Conservation (phyloP, 2,329 filamentous ascomycete genomes). For the Xylariaceae sp. region DNA sequence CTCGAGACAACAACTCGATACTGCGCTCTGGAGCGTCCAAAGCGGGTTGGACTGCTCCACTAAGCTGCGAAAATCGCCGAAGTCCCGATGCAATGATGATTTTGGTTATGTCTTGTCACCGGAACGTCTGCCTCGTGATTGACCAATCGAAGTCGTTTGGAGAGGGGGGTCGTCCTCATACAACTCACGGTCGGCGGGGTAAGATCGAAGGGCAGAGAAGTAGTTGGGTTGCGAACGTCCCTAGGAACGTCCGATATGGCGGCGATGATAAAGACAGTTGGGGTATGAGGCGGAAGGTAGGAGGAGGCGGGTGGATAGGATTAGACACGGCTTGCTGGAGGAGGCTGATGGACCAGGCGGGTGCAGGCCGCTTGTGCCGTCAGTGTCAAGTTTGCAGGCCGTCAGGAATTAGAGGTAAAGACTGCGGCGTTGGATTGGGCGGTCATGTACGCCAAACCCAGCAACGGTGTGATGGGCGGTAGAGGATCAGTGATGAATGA, state of each 20-base stretch:
- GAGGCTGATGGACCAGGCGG: slow-evolving; percentile 27
- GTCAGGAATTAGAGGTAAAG: slow-evolving; percentile 1
- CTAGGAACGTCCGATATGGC: not conserved
- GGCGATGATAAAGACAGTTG: slow-evolving; percentile 2
- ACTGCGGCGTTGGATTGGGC: not conserved
- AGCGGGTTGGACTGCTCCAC: slow-evolving; percentile 28
- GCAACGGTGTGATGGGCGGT: slow-evolving; percentile 1
- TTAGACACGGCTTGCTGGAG: slow-evolving; percentile 22
- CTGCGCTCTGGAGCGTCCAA: slow-evolving; percentile 29
- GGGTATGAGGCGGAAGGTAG: slow-evolving; percentile 10
- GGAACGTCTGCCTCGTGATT: slow-evolving; percentile 27
- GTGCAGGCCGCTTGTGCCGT: slow-evolving; percentile 32
- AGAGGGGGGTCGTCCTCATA: slow-evolving; percentile 9
- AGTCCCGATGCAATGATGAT: slow-evolving; percentile 10
- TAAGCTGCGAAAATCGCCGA: slow-evolving; percentile 12
- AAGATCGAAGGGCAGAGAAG: slow-evolving; percentile 1
- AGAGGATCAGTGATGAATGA: slow-evolving; percentile 1
- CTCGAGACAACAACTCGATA: slow-evolving; percentile 39
- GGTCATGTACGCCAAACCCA: not conserved
- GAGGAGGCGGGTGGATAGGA: not conserved
- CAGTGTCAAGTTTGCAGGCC: slow-evolving; percentile 16
- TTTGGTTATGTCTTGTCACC: slow-evolving; percentile 17
- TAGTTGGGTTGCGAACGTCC: slow-evolving; percentile 3
- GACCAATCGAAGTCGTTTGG: slow-evolving; percentile 18
- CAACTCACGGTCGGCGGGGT: slow-evolving; percentile 13